These are phyloP conservation scores for Alternaria novae-zelandiae DNA, from an alignment of 2,329 filamentous ascomycete species.

Conservation along the genomic window DNA sequence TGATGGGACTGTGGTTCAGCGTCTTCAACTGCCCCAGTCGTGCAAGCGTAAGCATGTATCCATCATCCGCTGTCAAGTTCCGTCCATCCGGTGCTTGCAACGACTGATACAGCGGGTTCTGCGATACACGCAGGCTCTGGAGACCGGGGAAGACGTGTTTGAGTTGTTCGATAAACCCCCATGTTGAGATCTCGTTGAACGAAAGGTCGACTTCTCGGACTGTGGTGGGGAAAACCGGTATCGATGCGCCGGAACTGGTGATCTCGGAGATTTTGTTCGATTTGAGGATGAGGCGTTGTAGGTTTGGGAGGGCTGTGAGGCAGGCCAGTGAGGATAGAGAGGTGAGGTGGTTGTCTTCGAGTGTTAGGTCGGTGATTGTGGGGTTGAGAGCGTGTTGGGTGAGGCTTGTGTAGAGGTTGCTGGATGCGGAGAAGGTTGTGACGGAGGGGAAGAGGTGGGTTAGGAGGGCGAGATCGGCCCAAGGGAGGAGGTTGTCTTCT, in stretches of 20 bases:
- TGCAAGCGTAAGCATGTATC: slow-evolving; percentile 86
- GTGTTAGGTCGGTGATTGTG: slow-evolving; percentile 67
- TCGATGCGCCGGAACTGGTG: slow-evolving; percentile 16
- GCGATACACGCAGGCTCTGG: slow-evolving; percentile 75
- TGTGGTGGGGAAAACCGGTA: slow-evolving; percentile 37
- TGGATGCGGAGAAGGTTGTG: slow-evolving; percentile 55
- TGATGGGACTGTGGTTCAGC: slow-evolving; percentile 76
- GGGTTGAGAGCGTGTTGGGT: slow-evolving; percentile 50
- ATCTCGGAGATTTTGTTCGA: slow-evolving; percentile 70
- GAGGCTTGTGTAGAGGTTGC: slow-evolving; percentile 48
- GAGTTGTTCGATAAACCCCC: slow-evolving; percentile 77
- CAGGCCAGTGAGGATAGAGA: slow-evolving; percentile 63
- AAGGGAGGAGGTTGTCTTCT: slow-evolving; percentile 55
- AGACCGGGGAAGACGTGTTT: slow-evolving; percentile 73
- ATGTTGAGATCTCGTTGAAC: slow-evolving; percentile 60
- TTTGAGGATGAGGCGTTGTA: slow-evolving; percentile 68
- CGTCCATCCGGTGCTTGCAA: slow-evolving; percentile 52
- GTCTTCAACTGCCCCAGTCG: slow-evolving; percentile 71
- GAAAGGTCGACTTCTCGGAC: slow-evolving; percentile 53
- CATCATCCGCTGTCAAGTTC: slow-evolving; percentile 70
- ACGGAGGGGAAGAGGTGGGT: slow-evolving; percentile 64
- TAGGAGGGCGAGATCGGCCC: slow-evolving; percentile 47
- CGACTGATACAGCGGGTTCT: slow-evolving; percentile 81
- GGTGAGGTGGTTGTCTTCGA: slow-evolving; percentile 75
- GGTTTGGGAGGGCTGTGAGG: slow-evolving; percentile 64